A percentile compares a stretch with the other conserved stretches of the same genome.
Evolutionary conservation across 75 land plant species (phyloP).

Genomic region (Sequoia sempervirens): DNA sequence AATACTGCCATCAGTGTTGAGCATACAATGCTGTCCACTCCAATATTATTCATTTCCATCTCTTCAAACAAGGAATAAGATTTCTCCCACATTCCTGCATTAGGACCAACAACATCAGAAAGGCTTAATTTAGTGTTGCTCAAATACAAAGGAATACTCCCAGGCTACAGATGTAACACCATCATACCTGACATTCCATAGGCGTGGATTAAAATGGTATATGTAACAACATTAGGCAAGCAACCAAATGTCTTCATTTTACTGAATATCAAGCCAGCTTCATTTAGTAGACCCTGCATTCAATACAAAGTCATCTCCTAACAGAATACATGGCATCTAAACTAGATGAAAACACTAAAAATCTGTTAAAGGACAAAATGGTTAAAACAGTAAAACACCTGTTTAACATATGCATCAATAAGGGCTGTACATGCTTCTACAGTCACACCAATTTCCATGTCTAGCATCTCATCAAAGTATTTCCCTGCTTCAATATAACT

Average conservation of each 20-base stretch:
- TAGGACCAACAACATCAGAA: neutral
- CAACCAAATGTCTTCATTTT: conserved; percentile 62
- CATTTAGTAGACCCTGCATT: conserved; percentile 64
- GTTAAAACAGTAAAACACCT: conserved; percentile 35
- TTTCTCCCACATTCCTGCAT: conserved; percentile 62
- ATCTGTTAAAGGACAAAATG: neutral
- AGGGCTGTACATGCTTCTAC: conserved; percentile 78
- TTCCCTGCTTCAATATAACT: conserved; percentile 52
- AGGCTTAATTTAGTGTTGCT: neutral
- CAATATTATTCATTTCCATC: conserved; percentile 57
- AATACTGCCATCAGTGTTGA: conserved; percentile 69
- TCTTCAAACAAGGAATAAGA: conserved; percentile 64
- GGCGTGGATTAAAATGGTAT: conserved; percentile 74
- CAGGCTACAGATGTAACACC: neutral
- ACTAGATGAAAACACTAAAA: neutral
- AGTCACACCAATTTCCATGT: conserved; percentile 41
- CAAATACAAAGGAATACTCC: neutral
- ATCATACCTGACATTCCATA: conserved; percentile 57
- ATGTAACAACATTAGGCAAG: conserved; percentile 76
- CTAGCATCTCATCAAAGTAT: conserved; percentile 60
- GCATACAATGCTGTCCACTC: conserved; percentile 66
- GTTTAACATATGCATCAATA: conserved; percentile 74
- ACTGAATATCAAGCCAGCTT: conserved; percentile 62
- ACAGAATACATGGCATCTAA: neutral
- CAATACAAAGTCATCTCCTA: neutral